A percentile compares a stretch with the other conserved stretches of the same genome.
phyloP scores from a whole-genome alignment of 2,329 filamentous ascomycete species.

The Ophiocordyceps sinensis region DNA sequence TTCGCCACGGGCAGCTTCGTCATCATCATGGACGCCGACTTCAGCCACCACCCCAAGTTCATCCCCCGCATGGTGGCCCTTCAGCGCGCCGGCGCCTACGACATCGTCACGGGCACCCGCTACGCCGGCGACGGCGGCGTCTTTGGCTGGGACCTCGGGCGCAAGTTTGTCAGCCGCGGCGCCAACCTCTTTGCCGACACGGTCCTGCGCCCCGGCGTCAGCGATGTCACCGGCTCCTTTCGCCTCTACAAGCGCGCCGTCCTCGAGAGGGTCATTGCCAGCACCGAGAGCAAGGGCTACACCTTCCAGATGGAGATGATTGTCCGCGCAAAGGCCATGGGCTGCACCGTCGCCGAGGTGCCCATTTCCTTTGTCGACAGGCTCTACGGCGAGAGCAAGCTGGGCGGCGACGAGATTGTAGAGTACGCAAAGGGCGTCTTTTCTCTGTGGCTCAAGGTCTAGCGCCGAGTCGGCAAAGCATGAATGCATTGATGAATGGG shows the following conservation, averaged over 20 bases:
- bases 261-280: conserved; percentile 76
- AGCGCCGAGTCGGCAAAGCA: neutral
- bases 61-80: conserved; percentile 83
- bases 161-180: conserved; percentile 69
- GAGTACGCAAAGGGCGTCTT: conserved; percentile 86
- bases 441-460: conserved; percentile 65
- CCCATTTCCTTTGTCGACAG: conserved; percentile 95
- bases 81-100: conserved; percentile 66
- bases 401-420: conserved; percentile 89
- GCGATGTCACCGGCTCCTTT: conserved; percentile 90
- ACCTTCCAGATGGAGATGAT: conserved; percentile 99
- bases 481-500: no score
- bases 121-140: conserved; percentile 86
- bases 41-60: conserved; percentile 98
- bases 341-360: conserved; percentile 84
- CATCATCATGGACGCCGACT: conserved; percentile 99
- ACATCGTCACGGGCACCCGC: conserved; percentile 92
- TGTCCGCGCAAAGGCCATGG: conserved; percentile 92
- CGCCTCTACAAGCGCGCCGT: conserved; percentile 85
- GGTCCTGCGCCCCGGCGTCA: conserved; percentile 81
- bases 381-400: conserved; percentile 87
- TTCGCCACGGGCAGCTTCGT: conserved; percentile 88
- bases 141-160: conserved; percentile 91
- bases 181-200: conserved; percentile 96
- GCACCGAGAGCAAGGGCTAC: conserved; percentile 91